A percentile compares a stretch with the other conserved stretches of the same genome.
Evolutionary conservation across 2,329 filamentous ascomycete genomes (phyloP).

Genomic region (Podosphaera fusca): DNA sequence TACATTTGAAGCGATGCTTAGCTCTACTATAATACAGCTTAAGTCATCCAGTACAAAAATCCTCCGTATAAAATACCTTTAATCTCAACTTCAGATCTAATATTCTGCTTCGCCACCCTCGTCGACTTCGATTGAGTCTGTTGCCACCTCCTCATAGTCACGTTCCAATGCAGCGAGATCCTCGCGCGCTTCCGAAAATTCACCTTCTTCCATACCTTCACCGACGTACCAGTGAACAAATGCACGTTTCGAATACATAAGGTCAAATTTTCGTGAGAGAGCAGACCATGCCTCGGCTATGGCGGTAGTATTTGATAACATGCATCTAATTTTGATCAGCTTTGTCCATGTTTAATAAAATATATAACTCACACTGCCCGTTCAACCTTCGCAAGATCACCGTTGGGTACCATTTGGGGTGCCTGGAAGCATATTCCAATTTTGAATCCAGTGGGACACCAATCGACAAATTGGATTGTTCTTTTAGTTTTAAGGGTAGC

Average conservation of each 20-base stretch:
- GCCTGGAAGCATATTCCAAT: constrained; percentile 44
- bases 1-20: not conserved
- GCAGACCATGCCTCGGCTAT: constrained; percentile 97
- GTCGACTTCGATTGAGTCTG: constrained; percentile 75
- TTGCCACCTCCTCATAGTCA: constrained; percentile 96
- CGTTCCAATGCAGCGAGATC: constrained; percentile 93
- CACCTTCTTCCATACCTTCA: constrained; percentile 99
- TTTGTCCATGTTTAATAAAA: not conserved
- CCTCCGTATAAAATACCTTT: not conserved
- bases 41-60: not conserved
- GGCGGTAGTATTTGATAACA: constrained; percentile 96
- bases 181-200: constrained; percentile 98
- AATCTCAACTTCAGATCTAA: constrained; percentile 2
- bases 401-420: constrained; percentile 26
- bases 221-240: constrained; percentile 99
- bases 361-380: constrained; percentile 41
- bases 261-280: constrained; percentile 93
- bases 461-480: constrained; percentile 43
- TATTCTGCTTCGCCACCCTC: constrained; percentile 53
- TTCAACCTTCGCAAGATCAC: constrained; percentile 29
- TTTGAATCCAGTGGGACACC: constrained; percentile 49
- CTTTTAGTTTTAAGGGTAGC: constrained; percentile 38
- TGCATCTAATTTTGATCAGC: constrained; percentile 33
- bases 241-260: constrained; percentile 99
- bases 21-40: not conserved